Evolutionary conservation across 345 rosid species (phyloP).

Genomic region (Eucalyptus pauciflora): DNA sequence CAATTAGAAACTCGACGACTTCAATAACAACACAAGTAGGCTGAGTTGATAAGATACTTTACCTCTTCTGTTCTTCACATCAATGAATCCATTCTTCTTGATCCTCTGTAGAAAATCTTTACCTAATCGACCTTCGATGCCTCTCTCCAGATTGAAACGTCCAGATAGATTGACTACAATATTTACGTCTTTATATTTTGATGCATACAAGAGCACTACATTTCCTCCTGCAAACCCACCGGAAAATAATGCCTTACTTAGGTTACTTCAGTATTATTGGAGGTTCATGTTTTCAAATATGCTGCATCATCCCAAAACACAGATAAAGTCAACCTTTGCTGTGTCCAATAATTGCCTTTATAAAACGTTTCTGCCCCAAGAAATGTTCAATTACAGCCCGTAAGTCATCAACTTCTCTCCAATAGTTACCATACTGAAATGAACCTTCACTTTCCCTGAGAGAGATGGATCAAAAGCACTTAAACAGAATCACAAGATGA

Average conservation of each 20-base stretch:
- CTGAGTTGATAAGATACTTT: background rate
- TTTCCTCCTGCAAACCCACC: constrained; percentile 53
- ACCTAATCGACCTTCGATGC: constrained; percentile 72
- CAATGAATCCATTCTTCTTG: constrained; percentile 51
- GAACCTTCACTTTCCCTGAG: constrained; percentile 83
- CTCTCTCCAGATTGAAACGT: constrained; percentile 56
- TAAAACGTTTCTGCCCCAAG: constrained; percentile 14
- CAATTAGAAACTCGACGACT: background rate
- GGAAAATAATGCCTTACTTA: background rate
- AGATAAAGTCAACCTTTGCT: constrained; percentile 59
- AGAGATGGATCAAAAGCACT: background rate
- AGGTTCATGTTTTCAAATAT: background rate
- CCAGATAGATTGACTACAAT: constrained; percentile 65
- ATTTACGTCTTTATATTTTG: constrained; percentile 51
- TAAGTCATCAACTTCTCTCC: constrained; percentile 72
- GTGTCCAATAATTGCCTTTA: constrained; percentile 65
- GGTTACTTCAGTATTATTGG: background rate
- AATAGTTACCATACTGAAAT: constrained; percentile 83
- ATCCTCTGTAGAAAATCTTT: constrained; percentile 48
- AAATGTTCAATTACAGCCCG: constrained; percentile 48
- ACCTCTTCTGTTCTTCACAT: constrained; percentile 62
- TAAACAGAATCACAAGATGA: background rate
- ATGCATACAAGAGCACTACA: constrained; percentile 76
- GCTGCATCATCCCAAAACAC: background rate
- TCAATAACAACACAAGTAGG: background rate